A percentile compares a stretch with the other conserved stretches of the same genome.
These are phyloP conservation scores for Nicotiana paniculata DNA, from an alignment of 257 asterid genomes.

Conservation along the genomic window DNA sequence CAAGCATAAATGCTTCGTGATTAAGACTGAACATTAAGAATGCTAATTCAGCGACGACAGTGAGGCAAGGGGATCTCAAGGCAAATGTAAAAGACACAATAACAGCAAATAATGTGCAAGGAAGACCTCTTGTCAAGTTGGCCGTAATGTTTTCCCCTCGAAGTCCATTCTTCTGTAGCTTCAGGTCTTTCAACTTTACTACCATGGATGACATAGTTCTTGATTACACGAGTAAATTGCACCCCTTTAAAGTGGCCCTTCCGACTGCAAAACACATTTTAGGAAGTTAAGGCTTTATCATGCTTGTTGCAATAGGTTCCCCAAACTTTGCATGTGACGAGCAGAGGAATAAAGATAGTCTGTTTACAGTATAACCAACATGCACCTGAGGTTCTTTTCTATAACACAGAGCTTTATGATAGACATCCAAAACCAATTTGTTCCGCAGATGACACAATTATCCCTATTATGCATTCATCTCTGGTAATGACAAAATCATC, in stretches of 20 bases:
- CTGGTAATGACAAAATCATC: background rate
- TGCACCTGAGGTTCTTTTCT: background rate
- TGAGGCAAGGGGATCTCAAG: background rate
- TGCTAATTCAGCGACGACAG: background rate
- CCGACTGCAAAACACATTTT: slow-evolving; percentile 45
- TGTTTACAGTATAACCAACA: background rate
- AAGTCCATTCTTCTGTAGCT: slow-evolving; percentile 80
- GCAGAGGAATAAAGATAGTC: background rate
- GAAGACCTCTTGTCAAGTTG: slow-evolving; percentile 80
- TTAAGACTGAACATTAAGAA: slow-evolving; percentile 32
- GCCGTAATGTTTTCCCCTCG: slow-evolving; percentile 74
- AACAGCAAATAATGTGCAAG: slow-evolving; percentile 12
- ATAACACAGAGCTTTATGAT: background rate
- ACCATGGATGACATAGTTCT: slow-evolving; percentile 87
- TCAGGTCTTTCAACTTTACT: slow-evolving; percentile 62
- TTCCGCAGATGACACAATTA: background rate
- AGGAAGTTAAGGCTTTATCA: background rate
- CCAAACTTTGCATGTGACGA: background rate
- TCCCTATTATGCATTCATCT: background rate
- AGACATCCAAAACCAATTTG: background rate
- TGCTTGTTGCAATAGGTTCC: background rate
- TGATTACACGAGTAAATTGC: slow-evolving; percentile 75
- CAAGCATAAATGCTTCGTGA: slow-evolving; percentile 98
- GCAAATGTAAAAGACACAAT: background rate
- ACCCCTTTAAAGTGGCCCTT: slow-evolving; percentile 71